A percentile compares a stretch with the other conserved stretches of the same genome.
phyloP scores from a whole-genome alignment of 2,329 filamentous ascomycete genomes.

The Penicillium sp. region DNA sequence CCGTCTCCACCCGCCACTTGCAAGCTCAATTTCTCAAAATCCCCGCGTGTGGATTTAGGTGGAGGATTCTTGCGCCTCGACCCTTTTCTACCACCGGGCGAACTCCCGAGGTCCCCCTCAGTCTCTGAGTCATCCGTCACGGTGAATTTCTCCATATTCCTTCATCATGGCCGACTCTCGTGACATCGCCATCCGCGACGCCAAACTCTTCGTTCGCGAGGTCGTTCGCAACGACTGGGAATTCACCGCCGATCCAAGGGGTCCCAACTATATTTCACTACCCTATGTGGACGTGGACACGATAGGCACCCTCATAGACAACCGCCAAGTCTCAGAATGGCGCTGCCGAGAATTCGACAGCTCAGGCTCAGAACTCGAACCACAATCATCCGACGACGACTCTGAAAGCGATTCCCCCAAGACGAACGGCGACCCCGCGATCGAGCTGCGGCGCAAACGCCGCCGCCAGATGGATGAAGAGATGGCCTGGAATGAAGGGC shows the following conservation, averaged over 20 bases:
- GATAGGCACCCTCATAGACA: constrained; percentile 17
- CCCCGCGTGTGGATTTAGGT: constrained; percentile 2
- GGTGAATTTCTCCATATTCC: background rate
- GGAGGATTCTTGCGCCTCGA: constrained; percentile 7
- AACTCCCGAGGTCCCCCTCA: background rate
- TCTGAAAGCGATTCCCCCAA: constrained; percentile 19
- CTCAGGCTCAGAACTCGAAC: constrained; percentile 39
- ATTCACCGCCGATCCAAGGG: constrained; percentile 27
- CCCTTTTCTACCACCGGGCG: constrained; percentile 2
- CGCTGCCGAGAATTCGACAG: constrained; percentile 39
- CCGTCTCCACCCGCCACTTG: constrained; percentile 18
- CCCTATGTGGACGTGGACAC: constrained; percentile 12
- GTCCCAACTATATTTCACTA: constrained; percentile 18
- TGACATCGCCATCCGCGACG: constrained; percentile 42
- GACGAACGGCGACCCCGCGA: constrained; percentile 43
- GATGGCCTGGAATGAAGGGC: constrained; percentile 75
- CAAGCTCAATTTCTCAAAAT: constrained; percentile 12
- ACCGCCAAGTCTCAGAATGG: constrained; percentile 36
- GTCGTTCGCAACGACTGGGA: constrained; percentile 46
- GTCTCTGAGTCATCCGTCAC: background rate
- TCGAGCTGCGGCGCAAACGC: constrained; percentile 56
- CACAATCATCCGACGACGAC: constrained; percentile 22
- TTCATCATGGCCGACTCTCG: constrained; percentile 28
- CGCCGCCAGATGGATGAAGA: constrained; percentile 63
- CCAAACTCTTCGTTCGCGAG: constrained; percentile 42